These are phyloP conservation scores for Cercospora sp. DNA, from an alignment of 2,329 filamentous ascomycete species.

Conservation along the genomic window DNA sequence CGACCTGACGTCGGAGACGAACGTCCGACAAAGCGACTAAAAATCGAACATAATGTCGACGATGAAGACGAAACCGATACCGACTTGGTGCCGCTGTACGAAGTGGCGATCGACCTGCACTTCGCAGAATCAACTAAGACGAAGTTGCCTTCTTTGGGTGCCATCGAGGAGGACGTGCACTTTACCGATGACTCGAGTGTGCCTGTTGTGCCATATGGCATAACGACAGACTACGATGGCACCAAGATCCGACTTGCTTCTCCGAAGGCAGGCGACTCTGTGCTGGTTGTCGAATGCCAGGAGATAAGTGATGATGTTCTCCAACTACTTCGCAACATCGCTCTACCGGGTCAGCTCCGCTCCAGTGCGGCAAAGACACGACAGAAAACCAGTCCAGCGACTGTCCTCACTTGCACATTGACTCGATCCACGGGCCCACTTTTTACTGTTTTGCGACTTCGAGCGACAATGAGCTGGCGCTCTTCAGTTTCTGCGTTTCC, in stretches of 20 bases:
- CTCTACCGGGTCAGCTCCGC: constrained; percentile 22
- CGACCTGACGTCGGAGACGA: constrained; percentile 16
- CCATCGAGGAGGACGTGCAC: constrained; percentile 27
- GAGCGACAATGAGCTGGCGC: constrained; percentile 33
- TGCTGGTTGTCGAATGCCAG: constrained; percentile 30
- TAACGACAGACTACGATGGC: constrained; percentile 23
- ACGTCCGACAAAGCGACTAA: constrained; percentile 32
- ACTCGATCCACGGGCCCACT: constrained; percentile 29
- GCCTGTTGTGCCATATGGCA: constrained; percentile 24
- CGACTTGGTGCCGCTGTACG: constrained; percentile 29
- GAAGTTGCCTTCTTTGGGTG: constrained; percentile 10
- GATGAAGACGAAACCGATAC: background rate
- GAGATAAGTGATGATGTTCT: constrained; percentile 20
- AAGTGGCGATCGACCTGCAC: constrained; percentile 33
- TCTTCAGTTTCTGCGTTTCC: constrained; percentile 37
- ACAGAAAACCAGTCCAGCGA: constrained; percentile 23
- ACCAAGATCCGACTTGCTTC: constrained; percentile 26
- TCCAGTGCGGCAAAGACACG: constrained; percentile 1
- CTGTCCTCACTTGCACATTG: constrained; percentile 27
- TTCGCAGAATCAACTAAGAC: constrained; percentile 29
- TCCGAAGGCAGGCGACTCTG: constrained; percentile 18
- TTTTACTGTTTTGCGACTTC: constrained; percentile 32
- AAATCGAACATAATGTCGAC: constrained; percentile 11
- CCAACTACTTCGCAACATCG: constrained; percentile 24
- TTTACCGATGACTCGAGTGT: constrained; percentile 25